Percentiles rank a stretch among this genome's conserved stretches.
Conservation (phyloP, 2,329 filamentous ascomycete genomes). For the Orbilia javanica region DNA sequence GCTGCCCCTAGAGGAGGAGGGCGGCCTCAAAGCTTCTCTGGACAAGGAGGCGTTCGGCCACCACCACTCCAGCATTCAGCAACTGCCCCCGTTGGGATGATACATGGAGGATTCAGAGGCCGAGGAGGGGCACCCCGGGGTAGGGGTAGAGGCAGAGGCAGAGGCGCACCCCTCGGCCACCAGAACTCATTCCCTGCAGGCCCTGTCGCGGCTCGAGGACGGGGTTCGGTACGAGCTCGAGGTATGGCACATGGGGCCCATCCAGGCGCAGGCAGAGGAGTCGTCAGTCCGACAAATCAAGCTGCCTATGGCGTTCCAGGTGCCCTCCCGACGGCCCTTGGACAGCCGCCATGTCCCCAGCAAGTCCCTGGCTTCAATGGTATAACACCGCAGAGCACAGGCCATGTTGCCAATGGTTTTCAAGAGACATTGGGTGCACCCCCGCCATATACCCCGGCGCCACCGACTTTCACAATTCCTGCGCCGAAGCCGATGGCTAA, state of each 20-base stretch:
- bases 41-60: constrained; percentile 6
- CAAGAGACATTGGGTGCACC: constrained; percentile 28
- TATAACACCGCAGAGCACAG: neutral
- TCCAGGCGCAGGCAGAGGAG: constrained; percentile 11
- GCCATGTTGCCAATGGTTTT: neutral
- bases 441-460: constrained; percentile 33
- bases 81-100: constrained; percentile 19
- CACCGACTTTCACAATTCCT: neutral
- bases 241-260: constrained; percentile 13
- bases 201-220: neutral
- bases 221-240: constrained; percentile 16
- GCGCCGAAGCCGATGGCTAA: constrained; percentile 18
- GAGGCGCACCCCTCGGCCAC: neutral
- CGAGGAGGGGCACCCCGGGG: constrained; percentile 13
- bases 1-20: constrained; percentile 21
- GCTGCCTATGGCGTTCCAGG: neutral
- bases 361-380: neutral
- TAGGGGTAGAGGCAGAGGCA: constrained; percentile 4
- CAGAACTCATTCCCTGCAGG: neutral
- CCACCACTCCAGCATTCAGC: constrained; percentile 29
- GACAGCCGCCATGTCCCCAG: neutral
- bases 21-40: constrained; percentile 32
- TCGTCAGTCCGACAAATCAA: neutral
- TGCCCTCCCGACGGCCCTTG: neutral
- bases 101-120: constrained; percentile 16